Conservation (phyloP, 2,329 filamentous ascomycete genomes). For the Rachicladosporium sp. region DNA sequence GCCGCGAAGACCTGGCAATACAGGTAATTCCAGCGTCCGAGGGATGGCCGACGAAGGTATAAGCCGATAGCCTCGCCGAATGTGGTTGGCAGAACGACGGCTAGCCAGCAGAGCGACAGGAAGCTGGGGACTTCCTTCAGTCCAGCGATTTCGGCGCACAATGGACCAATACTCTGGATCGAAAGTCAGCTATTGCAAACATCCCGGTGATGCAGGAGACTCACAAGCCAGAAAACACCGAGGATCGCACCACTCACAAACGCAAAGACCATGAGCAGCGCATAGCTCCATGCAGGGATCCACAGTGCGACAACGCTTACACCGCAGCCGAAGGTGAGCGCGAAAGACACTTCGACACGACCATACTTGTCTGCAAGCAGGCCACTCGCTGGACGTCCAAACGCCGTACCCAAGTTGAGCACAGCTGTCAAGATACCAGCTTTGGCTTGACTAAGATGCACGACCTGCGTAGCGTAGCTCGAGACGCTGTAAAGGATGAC, state of each 20-base stretch:
- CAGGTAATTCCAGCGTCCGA: conserved; percentile 18
- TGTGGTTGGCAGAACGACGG: conserved; percentile 11
- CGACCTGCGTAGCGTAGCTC: conserved; percentile 33
- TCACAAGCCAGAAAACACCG: conserved; percentile 38
- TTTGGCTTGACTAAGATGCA: conserved; percentile 26
- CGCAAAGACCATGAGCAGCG: conserved; percentile 31
- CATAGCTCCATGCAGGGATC: conserved; percentile 33
- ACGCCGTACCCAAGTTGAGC: conserved; percentile 36
- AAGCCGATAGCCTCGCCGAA: conserved; percentile 3
- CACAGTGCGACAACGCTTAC: conserved; percentile 33
- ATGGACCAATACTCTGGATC: conserved; percentile 26
- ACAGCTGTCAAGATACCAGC: conserved; percentile 31
- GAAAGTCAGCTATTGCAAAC: background rate
- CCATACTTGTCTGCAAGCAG: conserved; percentile 33
- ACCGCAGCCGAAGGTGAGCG: conserved; percentile 28
- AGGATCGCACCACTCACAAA: conserved; percentile 32
- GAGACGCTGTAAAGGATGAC: conserved; percentile 36
- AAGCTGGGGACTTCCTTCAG: conserved; percentile 29
- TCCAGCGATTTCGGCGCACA: conserved; percentile 30
- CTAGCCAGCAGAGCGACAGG: conserved; percentile 27
- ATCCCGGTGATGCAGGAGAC: background rate
- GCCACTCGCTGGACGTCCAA: conserved; percentile 37
- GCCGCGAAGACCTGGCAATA: conserved; percentile 30
- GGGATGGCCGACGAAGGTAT: conserved; percentile 1
- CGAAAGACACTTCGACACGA: conserved; percentile 30